Evolutionary conservation across 306 rosid genomes (phyloP).

Genomic region (Vigna hirtella): DNA sequence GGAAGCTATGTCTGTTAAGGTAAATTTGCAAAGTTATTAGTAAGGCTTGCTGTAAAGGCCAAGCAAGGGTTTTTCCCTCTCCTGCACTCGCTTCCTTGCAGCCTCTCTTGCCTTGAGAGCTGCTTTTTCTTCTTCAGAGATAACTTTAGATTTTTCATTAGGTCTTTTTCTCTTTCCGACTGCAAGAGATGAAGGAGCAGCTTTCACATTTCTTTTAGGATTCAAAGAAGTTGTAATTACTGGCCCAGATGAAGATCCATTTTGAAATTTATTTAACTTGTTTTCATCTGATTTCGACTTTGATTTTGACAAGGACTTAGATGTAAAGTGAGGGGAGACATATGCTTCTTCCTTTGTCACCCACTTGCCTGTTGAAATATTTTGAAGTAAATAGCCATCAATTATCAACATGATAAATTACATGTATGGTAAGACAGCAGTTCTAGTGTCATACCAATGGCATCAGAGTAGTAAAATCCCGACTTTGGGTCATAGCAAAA

Average conservation of each 20-base stretch:
- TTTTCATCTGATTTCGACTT: slow-evolving; percentile 54
- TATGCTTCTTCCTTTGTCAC: slow-evolving; percentile 94
- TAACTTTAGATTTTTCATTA: slow-evolving; percentile 61
- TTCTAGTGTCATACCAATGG: slow-evolving; percentile 63
- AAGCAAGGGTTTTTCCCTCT: slow-evolving; percentile 88
- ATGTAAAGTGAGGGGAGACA: slow-evolving; percentile 71
- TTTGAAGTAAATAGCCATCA: slow-evolving; percentile 45
- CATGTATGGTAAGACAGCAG: slow-evolving; percentile 21
- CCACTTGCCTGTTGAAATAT: slow-evolving; percentile 84
- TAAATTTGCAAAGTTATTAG: slow-evolving; percentile 42
- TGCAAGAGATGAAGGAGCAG: slow-evolving; percentile 72
- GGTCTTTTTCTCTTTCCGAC: slow-evolving; percentile 94
- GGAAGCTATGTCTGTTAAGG: slow-evolving; percentile 29
- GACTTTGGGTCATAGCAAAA: slow-evolving; percentile 82
- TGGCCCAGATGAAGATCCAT: slow-evolving; percentile 67
- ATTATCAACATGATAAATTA: slow-evolving; percentile 22
- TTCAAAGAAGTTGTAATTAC: slow-evolving; percentile 68
- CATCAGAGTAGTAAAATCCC: slow-evolving; percentile 90
- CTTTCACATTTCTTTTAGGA: slow-evolving; percentile 72
- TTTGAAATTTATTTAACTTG: slow-evolving; percentile 51
- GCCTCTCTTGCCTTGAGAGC: slow-evolving; percentile 98
- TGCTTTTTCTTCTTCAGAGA: slow-evolving; percentile 82
- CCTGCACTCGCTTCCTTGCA: slow-evolving; percentile 93
- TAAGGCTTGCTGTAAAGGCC: slow-evolving; percentile 83
- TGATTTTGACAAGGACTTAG: slow-evolving; percentile 55